Base-by-base conservation (phyloP, 192 early-diverging fungal species). In the Phlyctochytrium arcticum region DNA sequence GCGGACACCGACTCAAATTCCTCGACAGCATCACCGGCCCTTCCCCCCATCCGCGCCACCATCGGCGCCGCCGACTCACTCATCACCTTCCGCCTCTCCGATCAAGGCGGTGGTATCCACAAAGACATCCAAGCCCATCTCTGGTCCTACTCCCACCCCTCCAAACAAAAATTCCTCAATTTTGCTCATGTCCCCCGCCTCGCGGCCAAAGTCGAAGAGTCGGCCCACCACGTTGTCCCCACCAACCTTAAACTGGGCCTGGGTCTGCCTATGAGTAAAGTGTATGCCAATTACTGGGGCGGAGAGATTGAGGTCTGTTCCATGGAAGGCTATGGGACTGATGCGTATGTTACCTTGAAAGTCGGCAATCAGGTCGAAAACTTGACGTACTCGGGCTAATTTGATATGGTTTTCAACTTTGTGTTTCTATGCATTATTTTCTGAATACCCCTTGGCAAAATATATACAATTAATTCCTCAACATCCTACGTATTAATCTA, bases 231-330 rank as follows among this genome's bases (percentile, higher is more conserved):
- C 33, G 56, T 60, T 21, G 42, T 32, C 24, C 59, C 76, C 34
- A 30, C 51, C 35, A 63, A 44, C 36, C 59, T 68, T 58, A 49
- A 76, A 37, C 68, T 94, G 49, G 96, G 96, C n/a, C 86, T 96
- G 54, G 96, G 96, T 0, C 70, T 96, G 71, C 89, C 92, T 0
- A 89, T 98, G 88, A 89, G 88, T 48, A 78, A 87, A 48, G 88
- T 95, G 24, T 98, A 95, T 76, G 89, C 91, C 3, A 89, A 93
- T 69, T 98, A 96, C 68, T 98, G 94, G 96, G 93, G 93, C 21
- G 96, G 96, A 5, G 81, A 80, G 23, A 79, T 98, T 31, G 83
- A 83, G 21, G 73, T 95, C 6, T 80, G 85, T 31, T 84, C 86
- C 5, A 85, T 96, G 88, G 85, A 91, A 39, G 94, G 92, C 3